phyloP scores from a whole-genome alignment of 306 rosid genomes.

The Nissolia schottii region DNA sequence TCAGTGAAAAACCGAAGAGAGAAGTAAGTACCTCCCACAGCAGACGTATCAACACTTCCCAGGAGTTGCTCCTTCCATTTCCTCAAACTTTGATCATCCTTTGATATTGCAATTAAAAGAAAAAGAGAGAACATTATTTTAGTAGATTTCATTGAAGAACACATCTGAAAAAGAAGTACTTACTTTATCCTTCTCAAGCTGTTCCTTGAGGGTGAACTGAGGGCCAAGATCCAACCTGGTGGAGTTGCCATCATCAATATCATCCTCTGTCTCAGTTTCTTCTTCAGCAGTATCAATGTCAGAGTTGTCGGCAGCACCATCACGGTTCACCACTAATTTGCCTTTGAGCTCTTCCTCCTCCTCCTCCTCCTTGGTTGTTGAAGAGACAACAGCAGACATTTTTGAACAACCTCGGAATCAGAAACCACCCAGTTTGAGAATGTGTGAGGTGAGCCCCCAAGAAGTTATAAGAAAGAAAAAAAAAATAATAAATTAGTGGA shows the following conservation, averaged over 20 bases:
- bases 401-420: neutral
- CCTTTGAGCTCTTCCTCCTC: conserved; percentile 40
- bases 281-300: conserved; percentile 14
- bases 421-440: neutral
- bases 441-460: neutral
- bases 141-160: neutral
- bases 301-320: conserved; percentile 10
- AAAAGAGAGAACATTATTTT: neutral
- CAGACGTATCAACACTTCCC: conserved; percentile 69
- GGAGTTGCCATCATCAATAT: conserved; percentile 47
- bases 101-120: conserved; percentile 7
- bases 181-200: conserved; percentile 90
- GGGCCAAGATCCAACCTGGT: conserved; percentile 72
- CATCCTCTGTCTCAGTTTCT: conserved; percentile 30
- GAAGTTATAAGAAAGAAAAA: too few relatives aligned
- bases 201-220: conserved; percentile 76
- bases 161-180: neutral
- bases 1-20: neutral
- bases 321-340: conserved; percentile 30
- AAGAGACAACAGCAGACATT: neutral
- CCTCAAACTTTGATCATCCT: conserved; percentile 91
- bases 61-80: conserved; percentile 91
- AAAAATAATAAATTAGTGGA: neutral
- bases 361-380: conserved; percentile 47
- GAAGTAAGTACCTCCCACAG: conserved; percentile 55